Percentiles rank a stretch among this genome's conserved stretches.
Evolutionary conservation across 805 yeast genomes (phyloP).

Genomic region (Myxozyma udenii): DNA sequence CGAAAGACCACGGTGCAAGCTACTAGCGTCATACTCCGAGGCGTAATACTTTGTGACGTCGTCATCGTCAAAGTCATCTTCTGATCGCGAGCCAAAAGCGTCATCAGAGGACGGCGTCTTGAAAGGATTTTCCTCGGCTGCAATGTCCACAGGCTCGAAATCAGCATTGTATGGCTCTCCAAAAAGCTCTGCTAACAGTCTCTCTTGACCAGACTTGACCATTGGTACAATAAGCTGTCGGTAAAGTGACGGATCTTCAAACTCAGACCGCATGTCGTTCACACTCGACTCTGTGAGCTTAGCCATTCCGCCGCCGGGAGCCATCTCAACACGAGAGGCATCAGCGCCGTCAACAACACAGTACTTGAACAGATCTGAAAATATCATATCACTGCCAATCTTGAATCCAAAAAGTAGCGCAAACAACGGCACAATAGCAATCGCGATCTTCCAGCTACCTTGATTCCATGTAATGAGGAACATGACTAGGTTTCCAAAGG

Average conservation of each 20-base stretch:
- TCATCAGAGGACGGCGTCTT: too few species aligned
- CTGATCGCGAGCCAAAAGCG: too few species aligned
- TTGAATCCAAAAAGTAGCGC: slow-evolving; percentile 36
- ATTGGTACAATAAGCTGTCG: slow-evolving; percentile 23
- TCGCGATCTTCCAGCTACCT: slow-evolving; percentile 38
- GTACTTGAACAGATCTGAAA: slow-evolving; percentile 12
- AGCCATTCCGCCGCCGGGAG: background rate
- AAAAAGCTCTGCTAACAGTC: slow-evolving; percentile 1
- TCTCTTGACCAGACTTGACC: slow-evolving; percentile 14
- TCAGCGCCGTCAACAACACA: background rate
- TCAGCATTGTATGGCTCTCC: background rate
- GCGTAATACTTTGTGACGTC: too few species aligned
- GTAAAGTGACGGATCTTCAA: slow-evolving; percentile 22
- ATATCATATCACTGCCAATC: slow-evolving; percentile 14
- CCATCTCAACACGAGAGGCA: background rate
- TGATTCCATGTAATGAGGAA: slow-evolving; percentile 42
- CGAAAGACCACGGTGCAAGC: too few species aligned
- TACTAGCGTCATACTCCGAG: too few species aligned
- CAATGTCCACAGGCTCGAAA: too few species aligned
- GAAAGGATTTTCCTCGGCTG: too few species aligned
- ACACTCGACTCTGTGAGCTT: background rate
- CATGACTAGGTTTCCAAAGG: slow-evolving; percentile 40
- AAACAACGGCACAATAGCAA: slow-evolving; percentile 36
- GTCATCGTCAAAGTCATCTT: too few species aligned
- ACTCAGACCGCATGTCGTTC: slow-evolving; percentile 17